phyloP scores from a whole-genome alignment of 163 green algal genomes.

The Trebouxia gelatinosa region DNA sequence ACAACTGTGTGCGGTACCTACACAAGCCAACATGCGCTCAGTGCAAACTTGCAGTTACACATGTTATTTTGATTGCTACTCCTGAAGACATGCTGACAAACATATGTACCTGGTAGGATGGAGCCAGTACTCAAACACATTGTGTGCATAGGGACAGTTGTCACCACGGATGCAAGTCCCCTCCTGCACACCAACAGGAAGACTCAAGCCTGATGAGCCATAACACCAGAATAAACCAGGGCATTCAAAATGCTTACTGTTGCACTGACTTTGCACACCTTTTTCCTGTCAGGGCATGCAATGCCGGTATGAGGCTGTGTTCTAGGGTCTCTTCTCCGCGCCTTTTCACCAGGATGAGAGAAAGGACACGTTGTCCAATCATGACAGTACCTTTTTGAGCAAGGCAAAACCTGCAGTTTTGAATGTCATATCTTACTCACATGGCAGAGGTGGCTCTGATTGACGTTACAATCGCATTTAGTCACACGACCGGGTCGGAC shows the following conservation, averaged over 20 bases:
- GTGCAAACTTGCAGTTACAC: too few species aligned
- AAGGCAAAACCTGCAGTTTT: constrained; percentile 68
- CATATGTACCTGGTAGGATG: constrained; percentile 65
- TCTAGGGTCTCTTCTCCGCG: constrained; percentile 67
- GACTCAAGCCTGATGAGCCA: too few species aligned
- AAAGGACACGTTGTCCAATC: constrained; percentile 83
- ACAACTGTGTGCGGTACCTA: constrained; percentile 80
- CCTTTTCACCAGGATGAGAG: constrained; percentile 62
- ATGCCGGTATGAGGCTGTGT: constrained; percentile 75
- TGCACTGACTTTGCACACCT: constrained; percentile 44
- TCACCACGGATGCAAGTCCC: constrained; percentile 71
- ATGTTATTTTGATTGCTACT: too few species aligned
- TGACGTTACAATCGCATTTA: neutral
- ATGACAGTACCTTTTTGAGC: constrained; percentile 70
- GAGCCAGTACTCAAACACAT: constrained; percentile 91
- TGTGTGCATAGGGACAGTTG: constrained; percentile 82
- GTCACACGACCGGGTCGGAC: neutral
- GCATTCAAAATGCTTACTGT: neutral
- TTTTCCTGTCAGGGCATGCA: constrained; percentile 85
- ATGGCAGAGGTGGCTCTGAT: neutral
- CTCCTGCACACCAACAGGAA: constrained; percentile 32
- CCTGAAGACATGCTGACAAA: too few species aligned
- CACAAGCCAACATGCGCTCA: too few species aligned
- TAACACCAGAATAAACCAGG: too few species aligned
- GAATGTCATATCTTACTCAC: neutral